Base-by-base conservation (phyloP, 106 monocot species). In the Dioscorea zingiberensis region DNA sequence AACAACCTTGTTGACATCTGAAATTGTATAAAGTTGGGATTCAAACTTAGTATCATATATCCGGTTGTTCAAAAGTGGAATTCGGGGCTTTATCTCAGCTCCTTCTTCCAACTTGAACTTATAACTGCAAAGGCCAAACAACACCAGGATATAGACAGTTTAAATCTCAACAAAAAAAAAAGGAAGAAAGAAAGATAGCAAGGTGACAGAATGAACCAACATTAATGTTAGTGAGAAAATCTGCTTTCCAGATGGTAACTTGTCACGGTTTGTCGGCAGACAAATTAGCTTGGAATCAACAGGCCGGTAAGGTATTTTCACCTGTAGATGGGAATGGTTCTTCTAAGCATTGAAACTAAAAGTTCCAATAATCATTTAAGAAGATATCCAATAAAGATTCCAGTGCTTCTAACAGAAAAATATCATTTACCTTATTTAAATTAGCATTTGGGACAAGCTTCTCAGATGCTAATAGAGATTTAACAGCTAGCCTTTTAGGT, bases 81-180 rank as follows among this genome's bases (percentile, higher is more conserved):
- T 28, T 58, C 32, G 55, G 60, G 97, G 91, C 77, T 79, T 88
- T 74, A 97, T 81, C 73, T 91, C 91, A 77, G 81, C 85, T 71
- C 81, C 85, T 54, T 91, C 97, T 5, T 97, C 97, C 69, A 97
- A 72, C 62, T 86, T 97, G 79, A 97, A 81, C 58, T 91, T 91
- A 74, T 88, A 97, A 54, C 97, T 97, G 77, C 25, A 81, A 27
- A 56, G 12, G 73, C 18, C 13, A 64, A 44, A 57, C 47, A 60
- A 25, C 18, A 25, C 4, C 55, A 54, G 19, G 25, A 63, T 23
- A 45, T 65, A 57, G 57, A 27, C 6, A 38, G 9, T 46, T 66
- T 27, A 14, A 49, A 75, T 25, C 18, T 62, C 14, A 21, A 61
- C n/a, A 21, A 13, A 51, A 30, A 32, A 7, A 60, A 21, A 47